Base-by-base conservation (phyloP, 805 yeast genomes). In the Pichia heedii region DNA sequence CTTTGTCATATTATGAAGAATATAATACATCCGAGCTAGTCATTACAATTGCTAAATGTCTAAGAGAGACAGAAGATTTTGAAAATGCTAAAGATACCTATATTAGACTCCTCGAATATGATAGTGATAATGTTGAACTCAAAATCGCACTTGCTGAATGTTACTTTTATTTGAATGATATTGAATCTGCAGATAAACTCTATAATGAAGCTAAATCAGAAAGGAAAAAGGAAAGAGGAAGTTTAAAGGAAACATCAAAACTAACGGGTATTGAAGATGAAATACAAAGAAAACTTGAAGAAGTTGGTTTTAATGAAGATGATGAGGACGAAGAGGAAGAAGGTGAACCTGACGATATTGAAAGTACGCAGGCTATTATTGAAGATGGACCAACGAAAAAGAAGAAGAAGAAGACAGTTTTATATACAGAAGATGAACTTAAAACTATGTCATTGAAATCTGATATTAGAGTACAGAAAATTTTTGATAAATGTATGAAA, bases 81-180 rank as follows among this genome's bases (percentile, higher is more conserved):
- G 69, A 65, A 22, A 73, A 74, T 40, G 94, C 95, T 0, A 76
- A 73, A 51, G 67, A 66, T 26, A 78, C 79, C 2, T 83, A 77
- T 55, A 65, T 66, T 38, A 63, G 73, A 13, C 72, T 84, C 3
- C 58, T 82, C 19, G 66, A 65, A n/a, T 59, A 61, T 33, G 79
- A 77, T 10, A 83, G 86, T 0, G 69, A 70, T 10, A 79, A 86
- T 52, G 63, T 84, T 27, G 95, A 88, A 48, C 75, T 81, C 11
- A 78, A 83, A 53, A 70, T 89, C 24, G 81, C 84, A 0, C 66
- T 93, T 22, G 95, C 93, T 0, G 97, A 93, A 62, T 77, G 87
- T 1, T 75, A 79, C 47, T 85, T 81, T 50, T 78, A 79, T 54
- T 59, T 79, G 13, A 82, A 79, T 15, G 79, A 80, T 36, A 66